phyloP scores from a whole-genome alignment of 495 filamentous ascomycete genomes.

The Talaromyces liani region DNA sequence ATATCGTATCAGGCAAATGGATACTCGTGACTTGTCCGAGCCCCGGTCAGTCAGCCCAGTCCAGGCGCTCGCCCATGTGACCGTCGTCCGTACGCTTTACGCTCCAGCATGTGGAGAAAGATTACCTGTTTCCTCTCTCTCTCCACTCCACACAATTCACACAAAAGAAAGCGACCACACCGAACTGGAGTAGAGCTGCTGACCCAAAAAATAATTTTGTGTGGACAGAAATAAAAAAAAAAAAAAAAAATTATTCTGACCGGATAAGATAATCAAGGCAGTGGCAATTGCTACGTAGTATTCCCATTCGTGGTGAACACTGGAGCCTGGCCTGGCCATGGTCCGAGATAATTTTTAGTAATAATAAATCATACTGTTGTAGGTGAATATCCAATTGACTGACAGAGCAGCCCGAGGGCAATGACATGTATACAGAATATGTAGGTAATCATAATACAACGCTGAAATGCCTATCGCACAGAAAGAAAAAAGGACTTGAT shows the following conservation, averaged over 20 bases:
- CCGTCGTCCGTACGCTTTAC: no score
- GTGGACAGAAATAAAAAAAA: not conserved
- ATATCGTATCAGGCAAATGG: not conserved
- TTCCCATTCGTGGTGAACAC: not conserved
- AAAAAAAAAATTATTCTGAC: not conserved
- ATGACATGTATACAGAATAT: not conserved
- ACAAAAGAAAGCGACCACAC: not conserved
- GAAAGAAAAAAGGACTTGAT: constrained; percentile 16
- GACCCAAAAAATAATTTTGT: not conserved
- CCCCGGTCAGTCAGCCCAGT: not conserved
- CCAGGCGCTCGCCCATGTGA: not conserved
- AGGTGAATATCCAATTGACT: not conserved
- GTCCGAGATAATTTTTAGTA: not conserved
- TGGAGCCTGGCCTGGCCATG: not conserved
- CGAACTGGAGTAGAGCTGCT: not conserved
- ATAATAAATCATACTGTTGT: no score
- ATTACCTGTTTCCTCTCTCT: not conserved
- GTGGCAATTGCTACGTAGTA: not conserved
- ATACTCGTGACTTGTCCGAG: not conserved
- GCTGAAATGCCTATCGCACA: constrained; percentile 11
- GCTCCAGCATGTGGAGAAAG: not conserved
- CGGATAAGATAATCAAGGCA: not conserved
- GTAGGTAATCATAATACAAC: not conserved
- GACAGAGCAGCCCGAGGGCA: not conserved
- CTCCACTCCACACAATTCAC: not conserved